Conservation (phyloP, 164 flowering plant genomes). For the Vitis riparia region DNA sequence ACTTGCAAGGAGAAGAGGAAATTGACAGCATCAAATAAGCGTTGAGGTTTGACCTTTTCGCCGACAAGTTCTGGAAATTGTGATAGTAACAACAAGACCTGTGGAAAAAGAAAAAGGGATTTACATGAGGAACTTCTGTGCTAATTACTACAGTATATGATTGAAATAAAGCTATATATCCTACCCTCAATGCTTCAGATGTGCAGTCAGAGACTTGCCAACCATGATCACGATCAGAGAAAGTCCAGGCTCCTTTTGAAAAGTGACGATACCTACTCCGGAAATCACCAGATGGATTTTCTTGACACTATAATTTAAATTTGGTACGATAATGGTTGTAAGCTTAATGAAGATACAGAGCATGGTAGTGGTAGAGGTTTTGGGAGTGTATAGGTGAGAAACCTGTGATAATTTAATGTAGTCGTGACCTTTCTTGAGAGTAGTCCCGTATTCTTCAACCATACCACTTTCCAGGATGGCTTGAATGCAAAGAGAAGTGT, state of each 20-base stretch:
- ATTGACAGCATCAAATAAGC: constrained; percentile 44
- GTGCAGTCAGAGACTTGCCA: constrained; percentile 76
- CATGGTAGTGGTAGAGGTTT: background rate
- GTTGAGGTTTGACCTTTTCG: constrained; percentile 31
- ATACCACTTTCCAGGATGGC: constrained; percentile 34
- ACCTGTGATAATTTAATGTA: constrained; percentile 44
- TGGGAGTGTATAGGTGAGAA: background rate
- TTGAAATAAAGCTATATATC: background rate
- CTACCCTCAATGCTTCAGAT: constrained; percentile 58
- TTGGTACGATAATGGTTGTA: background rate
- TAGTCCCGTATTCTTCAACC: constrained; percentile 24
- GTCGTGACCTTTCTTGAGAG: constrained; percentile 37
- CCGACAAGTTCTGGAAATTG: constrained; percentile 56
- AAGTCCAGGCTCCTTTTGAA: constrained; percentile 66
- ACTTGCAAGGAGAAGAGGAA: constrained; percentile 56
- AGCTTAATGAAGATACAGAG: too few relatives aligned
- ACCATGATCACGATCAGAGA: constrained; percentile 63
- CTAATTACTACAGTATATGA: background rate
- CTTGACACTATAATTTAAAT: constrained; percentile 27
- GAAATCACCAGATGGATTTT: constrained; percentile 55
- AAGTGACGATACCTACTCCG: constrained; percentile 52
- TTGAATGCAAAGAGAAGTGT: constrained; percentile 34
- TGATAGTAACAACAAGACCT: constrained; percentile 51
- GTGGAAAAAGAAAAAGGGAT: background rate
- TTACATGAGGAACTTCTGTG: background rate